Conservation (phyloP, 75 land plant species). For the Sequoia sempervirens region DNA sequence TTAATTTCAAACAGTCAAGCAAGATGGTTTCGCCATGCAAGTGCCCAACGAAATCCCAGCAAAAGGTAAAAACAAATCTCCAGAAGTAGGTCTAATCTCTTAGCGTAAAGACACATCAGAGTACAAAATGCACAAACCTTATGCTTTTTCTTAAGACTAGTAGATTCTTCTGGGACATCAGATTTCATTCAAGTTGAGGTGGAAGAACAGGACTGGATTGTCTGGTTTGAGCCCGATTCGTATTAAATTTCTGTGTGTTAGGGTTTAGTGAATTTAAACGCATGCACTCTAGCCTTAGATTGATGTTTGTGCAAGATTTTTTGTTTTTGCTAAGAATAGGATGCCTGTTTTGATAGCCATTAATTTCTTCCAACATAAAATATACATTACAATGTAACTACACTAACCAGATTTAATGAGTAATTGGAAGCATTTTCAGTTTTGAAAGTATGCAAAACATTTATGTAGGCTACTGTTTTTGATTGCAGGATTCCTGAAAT, state of each 20-base stretch:
- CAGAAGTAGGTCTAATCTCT: background rate
- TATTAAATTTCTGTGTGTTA: no score
- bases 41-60: slow-evolving; percentile 57
- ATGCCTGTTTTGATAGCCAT: background rate
- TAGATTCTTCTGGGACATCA: background rate
- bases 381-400: background rate
- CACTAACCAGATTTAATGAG: background rate
- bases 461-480: background rate
- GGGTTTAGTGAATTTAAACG: background rate
- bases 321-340: background rate
- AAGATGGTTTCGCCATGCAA: slow-evolving; percentile 56
- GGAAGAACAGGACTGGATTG: background rate
- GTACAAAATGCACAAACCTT: background rate
- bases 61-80: slow-evolving; percentile 30
- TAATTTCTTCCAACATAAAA: background rate
- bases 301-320: background rate
- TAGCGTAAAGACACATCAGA: background rate
- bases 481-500: slow-evolving; percentile 77
- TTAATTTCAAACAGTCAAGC: slow-evolving; percentile 67
- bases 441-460: background rate
- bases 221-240: background rate
- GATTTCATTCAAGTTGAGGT: background rate
- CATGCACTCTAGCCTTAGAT: background rate
- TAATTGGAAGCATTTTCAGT: background rate
- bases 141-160: background rate